Evolutionary conservation across 2,329 filamentous ascomycete genomes (phyloP).

Genomic region (Zymoseptoria crescenta): DNA sequence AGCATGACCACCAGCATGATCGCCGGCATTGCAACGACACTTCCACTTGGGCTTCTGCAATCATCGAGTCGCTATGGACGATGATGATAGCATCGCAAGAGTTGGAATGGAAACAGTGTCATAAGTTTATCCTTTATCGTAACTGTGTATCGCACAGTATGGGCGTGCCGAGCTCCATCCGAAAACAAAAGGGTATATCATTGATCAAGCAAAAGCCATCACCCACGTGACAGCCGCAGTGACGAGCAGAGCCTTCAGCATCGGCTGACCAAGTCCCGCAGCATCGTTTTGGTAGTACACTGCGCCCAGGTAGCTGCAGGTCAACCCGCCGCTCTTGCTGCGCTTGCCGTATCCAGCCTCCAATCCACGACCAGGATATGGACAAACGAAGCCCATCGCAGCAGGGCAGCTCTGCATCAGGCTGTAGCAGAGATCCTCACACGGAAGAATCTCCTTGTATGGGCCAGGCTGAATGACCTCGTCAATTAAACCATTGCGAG

Average conservation of each 20-base stretch:
- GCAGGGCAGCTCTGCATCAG: constrained; percentile 81
- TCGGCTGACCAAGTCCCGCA: background rate
- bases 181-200: background rate
- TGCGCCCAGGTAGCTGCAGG: constrained; percentile 31
- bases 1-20: too few species aligned
- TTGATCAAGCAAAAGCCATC: background rate
- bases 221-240: background rate
- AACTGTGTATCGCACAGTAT: background rate
- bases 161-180: background rate
- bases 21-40: too few species aligned
- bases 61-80: too few species aligned
- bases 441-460: constrained; percentile 89
- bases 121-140: too few species aligned
- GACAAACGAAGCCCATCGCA: constrained; percentile 67
- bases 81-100: too few species aligned
- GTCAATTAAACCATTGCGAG: constrained; percentile 47
- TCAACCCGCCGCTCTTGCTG: constrained; percentile 17
- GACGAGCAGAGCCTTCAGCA: background rate
- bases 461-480: constrained; percentile 66
- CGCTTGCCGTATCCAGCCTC: constrained; percentile 45
- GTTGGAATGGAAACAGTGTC: too few species aligned
- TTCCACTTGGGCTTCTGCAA: too few species aligned
- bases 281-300: constrained; percentile 27
- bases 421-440: constrained; percentile 77
- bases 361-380: constrained; percentile 41